Evolutionary conservation across 2,329 filamentous ascomycete species (phyloP).

Genomic region (Penicillium sp.): DNA sequence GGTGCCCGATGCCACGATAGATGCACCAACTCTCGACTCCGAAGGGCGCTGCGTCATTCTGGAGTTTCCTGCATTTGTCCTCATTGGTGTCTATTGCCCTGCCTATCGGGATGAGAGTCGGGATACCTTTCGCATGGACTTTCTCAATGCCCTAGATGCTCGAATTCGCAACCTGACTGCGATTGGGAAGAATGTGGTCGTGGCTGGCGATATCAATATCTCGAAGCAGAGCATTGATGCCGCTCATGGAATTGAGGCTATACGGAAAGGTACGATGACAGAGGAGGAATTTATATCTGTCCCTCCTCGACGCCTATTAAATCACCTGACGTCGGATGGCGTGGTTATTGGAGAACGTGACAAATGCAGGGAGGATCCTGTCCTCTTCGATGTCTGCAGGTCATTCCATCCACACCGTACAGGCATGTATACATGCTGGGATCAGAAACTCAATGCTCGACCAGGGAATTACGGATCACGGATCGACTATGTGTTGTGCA

Average conservation of each 20-base stretch:
- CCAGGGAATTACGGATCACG: slow-evolving; percentile 89
- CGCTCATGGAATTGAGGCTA: slow-evolving; percentile 67
- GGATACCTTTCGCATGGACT: slow-evolving; percentile 76
- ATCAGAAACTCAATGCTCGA: slow-evolving; percentile 90
- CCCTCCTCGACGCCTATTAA: slow-evolving; percentile 74
- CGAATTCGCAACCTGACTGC: slow-evolving; percentile 79
- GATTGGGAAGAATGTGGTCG: slow-evolving; percentile 77
- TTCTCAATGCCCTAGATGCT: slow-evolving; percentile 74
- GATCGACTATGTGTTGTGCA: slow-evolving; percentile 92
- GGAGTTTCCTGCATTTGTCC: slow-evolving; percentile 91
- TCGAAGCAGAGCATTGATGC: slow-evolving; percentile 67
- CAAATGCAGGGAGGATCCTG: slow-evolving; percentile 64
- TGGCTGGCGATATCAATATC: slow-evolving; percentile 89
- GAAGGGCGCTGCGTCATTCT: slow-evolving; percentile 89
- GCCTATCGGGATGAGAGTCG: slow-evolving; percentile 82
- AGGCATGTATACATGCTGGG: slow-evolving; percentile 98
- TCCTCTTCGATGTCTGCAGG: slow-evolving; percentile 80
- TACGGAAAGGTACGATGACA: slow-evolving; percentile 67
- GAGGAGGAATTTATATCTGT: slow-evolving; percentile 69
- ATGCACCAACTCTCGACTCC: slow-evolving; percentile 73
- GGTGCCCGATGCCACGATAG: slow-evolving; percentile 53
- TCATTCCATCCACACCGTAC: slow-evolving; percentile 73
- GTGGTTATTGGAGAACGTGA: slow-evolving; percentile 64
- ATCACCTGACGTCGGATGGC: slow-evolving; percentile 76
- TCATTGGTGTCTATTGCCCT: slow-evolving; percentile 89